Evolutionary conservation across 768 basidiomycete species (phyloP).

Genomic region (Boletus sensibilis): DNA sequence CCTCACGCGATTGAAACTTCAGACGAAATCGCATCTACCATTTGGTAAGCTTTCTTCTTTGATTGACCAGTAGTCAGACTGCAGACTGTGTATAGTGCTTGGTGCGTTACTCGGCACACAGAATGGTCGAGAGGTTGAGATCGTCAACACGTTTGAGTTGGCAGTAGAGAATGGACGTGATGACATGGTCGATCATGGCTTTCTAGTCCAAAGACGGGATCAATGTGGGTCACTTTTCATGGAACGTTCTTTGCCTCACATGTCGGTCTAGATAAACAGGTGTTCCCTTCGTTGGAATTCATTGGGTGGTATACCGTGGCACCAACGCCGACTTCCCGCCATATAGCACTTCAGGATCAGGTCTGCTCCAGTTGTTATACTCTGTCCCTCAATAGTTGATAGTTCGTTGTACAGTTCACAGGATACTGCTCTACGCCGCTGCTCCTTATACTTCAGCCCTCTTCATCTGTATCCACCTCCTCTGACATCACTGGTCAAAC

Average conservation of each 20-base stretch:
- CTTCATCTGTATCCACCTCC: conserved; percentile 41
- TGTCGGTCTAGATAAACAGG: conserved; percentile 79
- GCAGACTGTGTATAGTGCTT: conserved; percentile 55
- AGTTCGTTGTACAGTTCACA: conserved; percentile 58
- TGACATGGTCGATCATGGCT: conserved; percentile 72
- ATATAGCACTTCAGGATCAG: conserved; percentile 86
- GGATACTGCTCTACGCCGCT: conserved; percentile 86
- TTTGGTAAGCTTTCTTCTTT: conserved; percentile 50
- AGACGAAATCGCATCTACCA: conserved; percentile 56
- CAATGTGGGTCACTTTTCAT: conserved; percentile 60
- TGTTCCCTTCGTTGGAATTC: conserved; percentile 95
- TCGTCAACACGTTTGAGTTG: conserved; percentile 95
- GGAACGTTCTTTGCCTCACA: conserved; percentile 2
- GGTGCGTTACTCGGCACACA: conserved; percentile 95
- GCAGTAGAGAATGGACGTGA: conserved; percentile 55
- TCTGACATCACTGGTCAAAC: conserved; percentile 63
- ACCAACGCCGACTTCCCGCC: conserved; percentile 63
- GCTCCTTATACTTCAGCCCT: conserved; percentile 72
- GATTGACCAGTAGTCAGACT: neutral
- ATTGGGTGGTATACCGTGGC: conserved; percentile 98
- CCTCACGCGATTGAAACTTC: conserved; percentile 79
- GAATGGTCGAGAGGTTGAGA: conserved; percentile 92
- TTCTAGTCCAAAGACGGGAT: conserved; percentile 77
- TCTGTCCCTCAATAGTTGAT: neutral
- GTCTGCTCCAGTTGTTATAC: conserved; percentile 36